These are phyloP conservation scores for Starmerella etchellsii DNA, from an alignment of 805 yeast genomes.

Conservation along the genomic window DNA sequence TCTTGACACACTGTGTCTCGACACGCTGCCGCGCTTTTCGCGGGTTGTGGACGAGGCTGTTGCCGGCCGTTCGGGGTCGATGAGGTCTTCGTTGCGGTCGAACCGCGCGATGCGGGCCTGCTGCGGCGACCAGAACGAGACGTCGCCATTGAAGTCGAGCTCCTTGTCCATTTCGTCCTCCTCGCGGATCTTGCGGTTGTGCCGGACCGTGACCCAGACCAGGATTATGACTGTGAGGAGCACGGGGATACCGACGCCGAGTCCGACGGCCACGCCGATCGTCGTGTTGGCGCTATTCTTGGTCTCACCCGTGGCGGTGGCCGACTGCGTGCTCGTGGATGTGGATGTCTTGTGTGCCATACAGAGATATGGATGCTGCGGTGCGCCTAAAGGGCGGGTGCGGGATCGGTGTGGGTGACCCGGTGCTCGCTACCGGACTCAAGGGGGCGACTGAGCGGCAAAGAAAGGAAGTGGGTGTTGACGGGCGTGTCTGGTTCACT, in stretches of 20 bases:
- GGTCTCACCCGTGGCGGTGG: neutral
- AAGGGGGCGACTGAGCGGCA: too few species aligned
- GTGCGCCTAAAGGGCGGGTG: too few species aligned
- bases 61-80: neutral
- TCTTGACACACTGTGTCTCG: neutral
- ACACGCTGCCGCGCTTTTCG: neutral
- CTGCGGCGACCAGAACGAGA: slow-evolving; percentile 15
- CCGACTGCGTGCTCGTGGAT: neutral
- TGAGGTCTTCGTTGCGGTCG: neutral
- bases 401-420: too few species aligned
- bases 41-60: neutral
- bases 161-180: slow-evolving; percentile 29
- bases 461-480: too few species aligned
- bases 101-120: neutral
- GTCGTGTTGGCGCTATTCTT: slow-evolving; percentile 2
- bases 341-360: too few species aligned
- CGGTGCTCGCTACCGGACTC: too few species aligned
- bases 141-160: slow-evolving; percentile 30
- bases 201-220: slow-evolving; percentile 26
- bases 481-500: too few species aligned
- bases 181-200: slow-evolving; percentile 23
- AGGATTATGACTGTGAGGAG: slow-evolving; percentile 24
- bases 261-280: slow-evolving; percentile 24
- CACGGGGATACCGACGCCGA: slow-evolving; percentile 33
- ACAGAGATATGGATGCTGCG: too few species aligned